Evolutionary conservation across 371 early-diverging fungal species (phyloP).

Genomic region (Homolaphlyctis polyrhiza): DNA sequence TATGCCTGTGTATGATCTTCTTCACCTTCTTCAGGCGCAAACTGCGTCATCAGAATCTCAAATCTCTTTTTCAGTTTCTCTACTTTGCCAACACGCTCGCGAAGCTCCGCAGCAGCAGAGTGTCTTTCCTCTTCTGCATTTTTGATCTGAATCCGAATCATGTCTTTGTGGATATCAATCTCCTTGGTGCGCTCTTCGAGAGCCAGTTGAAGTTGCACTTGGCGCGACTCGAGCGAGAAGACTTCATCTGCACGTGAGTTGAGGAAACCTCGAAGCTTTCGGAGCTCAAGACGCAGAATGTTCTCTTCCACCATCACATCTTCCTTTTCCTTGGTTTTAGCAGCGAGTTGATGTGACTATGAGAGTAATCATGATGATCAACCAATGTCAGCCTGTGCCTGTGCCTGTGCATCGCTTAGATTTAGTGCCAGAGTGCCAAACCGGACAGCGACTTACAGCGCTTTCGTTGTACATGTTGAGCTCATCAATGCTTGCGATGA

Average conservation of each 20-base stretch:
- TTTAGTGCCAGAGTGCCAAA: background rate
- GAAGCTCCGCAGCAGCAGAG: constrained; percentile 38
- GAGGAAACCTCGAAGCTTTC: constrained; percentile 43
- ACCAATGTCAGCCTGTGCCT: background rate
- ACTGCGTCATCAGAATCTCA: constrained; percentile 52
- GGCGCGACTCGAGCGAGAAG: constrained; percentile 41
- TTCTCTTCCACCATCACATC: constrained; percentile 56
- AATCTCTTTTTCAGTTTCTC: constrained; percentile 46
- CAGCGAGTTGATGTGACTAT: constrained; percentile 38
- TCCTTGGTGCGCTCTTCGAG: constrained; percentile 51
- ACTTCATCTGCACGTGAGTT: constrained; percentile 47
- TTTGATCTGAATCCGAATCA: constrained; percentile 41
- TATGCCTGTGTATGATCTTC: constrained; percentile 51
- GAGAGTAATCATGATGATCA: background rate
- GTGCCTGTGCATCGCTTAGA: background rate
- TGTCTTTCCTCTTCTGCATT: constrained; percentile 47
- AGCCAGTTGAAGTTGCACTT: constrained; percentile 43
- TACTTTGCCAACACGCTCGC: constrained; percentile 43
- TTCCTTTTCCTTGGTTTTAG: constrained; percentile 49
- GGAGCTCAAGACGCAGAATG: constrained; percentile 46
- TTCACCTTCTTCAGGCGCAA: constrained; percentile 42
- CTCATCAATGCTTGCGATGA: constrained; percentile 41
- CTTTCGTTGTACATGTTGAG: constrained; percentile 48
- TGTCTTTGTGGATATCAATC: constrained; percentile 45
- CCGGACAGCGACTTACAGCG: constrained; percentile 21